phyloP scores from a whole-genome alignment of 208 protist species.

The Leptomonas seymouri region DNA sequence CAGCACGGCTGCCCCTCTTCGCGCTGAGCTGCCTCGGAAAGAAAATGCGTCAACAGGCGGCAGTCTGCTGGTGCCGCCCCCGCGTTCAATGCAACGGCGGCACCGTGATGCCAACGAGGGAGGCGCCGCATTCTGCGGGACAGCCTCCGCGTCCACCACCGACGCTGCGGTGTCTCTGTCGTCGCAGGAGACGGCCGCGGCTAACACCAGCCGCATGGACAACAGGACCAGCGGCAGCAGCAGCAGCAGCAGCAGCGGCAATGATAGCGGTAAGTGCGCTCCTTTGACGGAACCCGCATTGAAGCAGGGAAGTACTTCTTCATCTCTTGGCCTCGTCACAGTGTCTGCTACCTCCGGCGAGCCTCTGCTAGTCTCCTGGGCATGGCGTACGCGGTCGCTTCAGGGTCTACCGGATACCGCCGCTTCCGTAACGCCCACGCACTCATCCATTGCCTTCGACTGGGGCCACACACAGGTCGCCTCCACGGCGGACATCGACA shows the following conservation, averaged over 20 bases:
- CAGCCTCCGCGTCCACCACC: no score
- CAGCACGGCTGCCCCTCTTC: no score
- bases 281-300: neutral
- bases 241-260: neutral
- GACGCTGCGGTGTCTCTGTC: no score
- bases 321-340: neutral
- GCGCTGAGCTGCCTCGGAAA: no score
- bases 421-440: neutral
- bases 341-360: neutral
- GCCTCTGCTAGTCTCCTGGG: neutral
- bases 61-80: constrained; percentile 10
- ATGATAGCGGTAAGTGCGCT: no score
- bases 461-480: neutral
- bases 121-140: no score
- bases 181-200: neutral
- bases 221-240: neutral
- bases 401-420: neutral
- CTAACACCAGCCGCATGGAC: neutral
- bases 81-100: constrained; percentile 14
- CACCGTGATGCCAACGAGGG: neutral
- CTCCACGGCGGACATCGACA: constrained; percentile 17
- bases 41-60: no score
- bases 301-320: neutral
- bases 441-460: neutral
- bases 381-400: constrained; percentile 1